Conservation (phyloP, 148 eudicot genomes). For the Agrostemma githago region DNA sequence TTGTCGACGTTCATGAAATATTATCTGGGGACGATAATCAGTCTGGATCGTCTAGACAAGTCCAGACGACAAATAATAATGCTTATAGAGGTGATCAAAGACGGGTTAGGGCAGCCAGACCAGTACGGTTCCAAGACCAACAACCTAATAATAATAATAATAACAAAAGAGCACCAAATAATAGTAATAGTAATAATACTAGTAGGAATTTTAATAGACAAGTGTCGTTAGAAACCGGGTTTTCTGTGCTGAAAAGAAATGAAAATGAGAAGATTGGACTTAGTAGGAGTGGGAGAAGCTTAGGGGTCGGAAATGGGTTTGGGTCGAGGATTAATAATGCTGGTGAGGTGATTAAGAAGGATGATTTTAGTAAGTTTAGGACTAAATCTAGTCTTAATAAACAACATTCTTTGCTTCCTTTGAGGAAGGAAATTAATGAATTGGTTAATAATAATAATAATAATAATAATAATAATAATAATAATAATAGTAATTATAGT, state of each 20-base stretch:
- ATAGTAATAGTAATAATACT: no score
- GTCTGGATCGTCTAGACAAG: conserved; percentile 13
- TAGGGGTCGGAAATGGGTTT: conserved; percentile 53
- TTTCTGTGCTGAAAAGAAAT: conserved; percentile 58
- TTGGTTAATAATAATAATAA: conserved; percentile 9
- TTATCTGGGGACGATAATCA: conserved; percentile 21
- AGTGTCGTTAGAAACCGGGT: conserved; percentile 91
- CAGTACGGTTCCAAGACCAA: conserved; percentile 42
- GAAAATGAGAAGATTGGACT: conserved; percentile 40
- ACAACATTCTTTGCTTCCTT: conserved; percentile 61
- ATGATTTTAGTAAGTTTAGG: conserved; percentile 66
- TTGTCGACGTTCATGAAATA: conserved; percentile 56
- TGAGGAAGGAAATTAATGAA: conserved; percentile 31
- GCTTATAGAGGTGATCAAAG: conserved; percentile 11
- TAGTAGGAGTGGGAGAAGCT: conserved; percentile 74
- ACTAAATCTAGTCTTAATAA: conserved; percentile 65
- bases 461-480: no score
- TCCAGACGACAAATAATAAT: no score
- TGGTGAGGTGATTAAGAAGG: conserved; percentile 41
- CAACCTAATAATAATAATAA: no score
- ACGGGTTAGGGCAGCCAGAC: conserved; percentile 16
- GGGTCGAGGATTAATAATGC: conserved; percentile 36
- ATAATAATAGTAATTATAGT: no score
- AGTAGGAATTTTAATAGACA: conserved; percentile 63
- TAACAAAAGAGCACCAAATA: conserved; percentile 25